phyloP scores from a whole-genome alignment of 2,329 filamentous ascomycete genomes.

The Venturiaceae sp. region DNA sequence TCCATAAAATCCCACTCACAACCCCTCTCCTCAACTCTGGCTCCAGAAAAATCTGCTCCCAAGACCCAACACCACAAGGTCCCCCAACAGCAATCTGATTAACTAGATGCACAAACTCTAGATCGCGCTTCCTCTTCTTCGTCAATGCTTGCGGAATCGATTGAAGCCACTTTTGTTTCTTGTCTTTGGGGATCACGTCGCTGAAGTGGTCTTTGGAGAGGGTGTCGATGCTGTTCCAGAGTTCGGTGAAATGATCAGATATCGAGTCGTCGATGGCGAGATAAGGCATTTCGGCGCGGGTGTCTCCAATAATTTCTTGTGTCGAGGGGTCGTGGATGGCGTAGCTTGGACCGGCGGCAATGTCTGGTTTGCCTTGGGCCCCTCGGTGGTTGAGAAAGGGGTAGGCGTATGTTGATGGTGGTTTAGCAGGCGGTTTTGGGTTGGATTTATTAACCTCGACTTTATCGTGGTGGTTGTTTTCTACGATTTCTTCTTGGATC shows the following conservation, averaged over 20 bases:
- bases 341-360: not conserved
- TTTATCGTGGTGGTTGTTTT: too few relatives aligned
- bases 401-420: too few relatives aligned
- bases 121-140: not conserved
- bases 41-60: conserved; percentile 2
- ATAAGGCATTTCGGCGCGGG: not conserved
- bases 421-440: too few relatives aligned
- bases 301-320: not conserved
- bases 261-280: not conserved
- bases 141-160: too few relatives aligned
- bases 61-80: not conserved
- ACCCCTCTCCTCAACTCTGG: not conserved
- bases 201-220: not conserved
- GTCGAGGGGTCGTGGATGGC: not conserved
- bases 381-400: too few relatives aligned
- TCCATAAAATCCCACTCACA: conserved; percentile 4
- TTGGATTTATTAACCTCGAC: too few relatives aligned
- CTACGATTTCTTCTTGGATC: too few relatives aligned
- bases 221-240: not conserved
- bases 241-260: not conserved
- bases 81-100: not conserved
- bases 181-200: not conserved
- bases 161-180: not conserved
- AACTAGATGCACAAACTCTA: not conserved
- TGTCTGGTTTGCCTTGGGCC: not conserved